These are phyloP conservation scores for Penicillium nucicola DNA, from an alignment of 495 filamentous ascomycete species.

Conservation along the genomic window DNA sequence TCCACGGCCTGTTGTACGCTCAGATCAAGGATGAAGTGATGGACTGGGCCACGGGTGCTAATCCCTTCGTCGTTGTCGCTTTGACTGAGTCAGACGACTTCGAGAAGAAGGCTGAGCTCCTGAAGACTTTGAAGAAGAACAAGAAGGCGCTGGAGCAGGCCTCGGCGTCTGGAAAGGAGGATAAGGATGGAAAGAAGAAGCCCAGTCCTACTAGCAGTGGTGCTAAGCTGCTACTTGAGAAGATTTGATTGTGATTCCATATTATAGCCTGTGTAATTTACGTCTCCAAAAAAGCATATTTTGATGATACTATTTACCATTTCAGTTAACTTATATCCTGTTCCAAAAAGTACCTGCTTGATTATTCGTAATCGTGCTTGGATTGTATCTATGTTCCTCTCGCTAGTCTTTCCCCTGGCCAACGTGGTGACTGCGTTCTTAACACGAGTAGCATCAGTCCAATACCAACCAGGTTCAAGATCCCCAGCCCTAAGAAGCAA, in stretches of 20 bases:
- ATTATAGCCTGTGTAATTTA: constrained; percentile 13
- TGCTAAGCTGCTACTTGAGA: constrained; percentile 43
- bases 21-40: constrained; percentile 70
- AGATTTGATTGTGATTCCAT: constrained; percentile 32
- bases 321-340: background rate
- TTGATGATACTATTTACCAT: background rate
- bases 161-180: constrained; percentile 34
- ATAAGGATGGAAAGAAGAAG: constrained; percentile 31
- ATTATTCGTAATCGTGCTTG: no score
- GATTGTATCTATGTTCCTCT: no score
- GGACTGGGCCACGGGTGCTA: constrained; percentile 81
- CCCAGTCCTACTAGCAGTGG: constrained; percentile 38
- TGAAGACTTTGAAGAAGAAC: constrained; percentile 59
- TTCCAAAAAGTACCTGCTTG: background rate
- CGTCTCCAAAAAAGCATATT: constrained; percentile 16
- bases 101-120: constrained; percentile 57
- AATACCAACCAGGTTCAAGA: no score
- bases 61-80: constrained; percentile 77
- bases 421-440: no score
- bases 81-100: constrained; percentile 81
- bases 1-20: constrained; percentile 73
- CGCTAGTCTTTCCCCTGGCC: no score
- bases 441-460: no score
- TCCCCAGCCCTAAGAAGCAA: no score
- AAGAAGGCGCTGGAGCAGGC: constrained; percentile 52